Evolutionary conservation across 192 early-diverging fungal species (phyloP), one percentile per base, ranked within the genome.

Genomic region (Coemansia sp.): DNA sequence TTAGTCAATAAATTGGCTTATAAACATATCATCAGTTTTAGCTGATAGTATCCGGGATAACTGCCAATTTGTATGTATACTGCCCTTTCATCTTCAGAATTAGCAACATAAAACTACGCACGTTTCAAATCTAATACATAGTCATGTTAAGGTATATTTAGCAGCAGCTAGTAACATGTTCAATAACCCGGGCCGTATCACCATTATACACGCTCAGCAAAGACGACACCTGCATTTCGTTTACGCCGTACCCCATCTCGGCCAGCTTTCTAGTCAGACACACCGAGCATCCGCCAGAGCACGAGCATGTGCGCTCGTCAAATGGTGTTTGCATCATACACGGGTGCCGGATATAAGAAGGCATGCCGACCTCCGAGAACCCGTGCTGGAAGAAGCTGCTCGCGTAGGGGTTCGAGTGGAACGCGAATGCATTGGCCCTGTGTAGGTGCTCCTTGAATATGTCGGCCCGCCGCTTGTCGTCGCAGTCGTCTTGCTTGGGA

Each of bases 381-480:
- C 79, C 79, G 34, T 65, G 74, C 64, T 74, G 66, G 50, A 82
- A 76, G 53, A 82, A 82, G 32, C 71, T 71, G 67, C 71, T 76
- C 5, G 70, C 38, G 59, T 82, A 82, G 1, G 79, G 79, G 38
- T 74, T 76, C 14, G 51, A 60, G 74, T 69, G 72, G 61, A 81
- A 81, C n/a, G 69, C 70, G 67, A 80, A 75, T 58, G 74, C 69
- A 21, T 73, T 74, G 14, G 69, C 69, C 3, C 15, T 36, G 4
- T 46, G 63, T 34, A 80, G 50, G 45, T 80, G 72, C 57, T 69
- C 69, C 15, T 66, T 61, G 44, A 80, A 80, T 31, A 67, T 64
- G 17, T 72, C 63, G 1, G 70, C 74, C 46, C 11, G 50, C 65
- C 25, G 51, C 15, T 67, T 17, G 7, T 53, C 14, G 25, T 25